Percentiles rank a stretch among this genome's conserved stretches.
Conservation (phyloP, 805 yeast species). For the Ogataea haglerorum region DNA sequence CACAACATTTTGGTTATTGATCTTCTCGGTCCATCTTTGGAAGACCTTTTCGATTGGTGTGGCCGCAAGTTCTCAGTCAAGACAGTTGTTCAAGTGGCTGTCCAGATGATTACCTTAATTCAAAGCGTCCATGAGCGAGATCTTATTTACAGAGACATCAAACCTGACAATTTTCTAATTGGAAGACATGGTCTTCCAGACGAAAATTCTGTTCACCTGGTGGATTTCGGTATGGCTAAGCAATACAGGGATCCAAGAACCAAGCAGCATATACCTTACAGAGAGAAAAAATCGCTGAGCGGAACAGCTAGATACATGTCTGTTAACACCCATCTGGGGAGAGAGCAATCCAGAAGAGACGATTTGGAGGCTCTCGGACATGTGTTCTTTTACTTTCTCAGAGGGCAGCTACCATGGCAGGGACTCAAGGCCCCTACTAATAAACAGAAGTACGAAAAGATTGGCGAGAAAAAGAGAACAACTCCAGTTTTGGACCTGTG, state of each 20-base stretch:
- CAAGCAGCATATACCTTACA: constrained; percentile 91
- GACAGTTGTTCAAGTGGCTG: constrained; percentile 90
- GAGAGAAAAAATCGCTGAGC: constrained; percentile 91
- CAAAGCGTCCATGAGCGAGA: constrained; percentile 86
- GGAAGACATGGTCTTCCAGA: constrained; percentile 84
- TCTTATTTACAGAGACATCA: constrained; percentile 92
- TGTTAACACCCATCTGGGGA: constrained; percentile 93
- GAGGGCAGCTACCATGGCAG: constrained; percentile 98
- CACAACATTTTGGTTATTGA: constrained; percentile 95
- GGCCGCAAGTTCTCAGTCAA: constrained; percentile 83
- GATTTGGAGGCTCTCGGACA: constrained; percentile 96
- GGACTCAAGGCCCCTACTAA: constrained; percentile 97
- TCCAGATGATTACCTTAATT: constrained; percentile 87
- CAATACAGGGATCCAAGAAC: constrained; percentile 96
- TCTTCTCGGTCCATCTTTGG: constrained; percentile 90
- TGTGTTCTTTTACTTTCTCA: constrained; percentile 89
- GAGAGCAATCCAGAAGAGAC: constrained; percentile 95
- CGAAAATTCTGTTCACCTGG: constrained; percentile 82
- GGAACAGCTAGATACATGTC: constrained; percentile 99
- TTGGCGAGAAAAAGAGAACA: constrained; percentile 92
- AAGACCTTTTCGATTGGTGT: constrained; percentile 98
- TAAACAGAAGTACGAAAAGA: constrained; percentile 95
- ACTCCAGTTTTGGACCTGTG: constrained; percentile 85
- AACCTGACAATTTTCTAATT: constrained; percentile 94
- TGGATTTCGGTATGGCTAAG: constrained; percentile 99